These are phyloP conservation scores for Blastosporella zonata DNA, from an alignment of 1,284 basidiomycete species.

Conservation along the genomic window DNA sequence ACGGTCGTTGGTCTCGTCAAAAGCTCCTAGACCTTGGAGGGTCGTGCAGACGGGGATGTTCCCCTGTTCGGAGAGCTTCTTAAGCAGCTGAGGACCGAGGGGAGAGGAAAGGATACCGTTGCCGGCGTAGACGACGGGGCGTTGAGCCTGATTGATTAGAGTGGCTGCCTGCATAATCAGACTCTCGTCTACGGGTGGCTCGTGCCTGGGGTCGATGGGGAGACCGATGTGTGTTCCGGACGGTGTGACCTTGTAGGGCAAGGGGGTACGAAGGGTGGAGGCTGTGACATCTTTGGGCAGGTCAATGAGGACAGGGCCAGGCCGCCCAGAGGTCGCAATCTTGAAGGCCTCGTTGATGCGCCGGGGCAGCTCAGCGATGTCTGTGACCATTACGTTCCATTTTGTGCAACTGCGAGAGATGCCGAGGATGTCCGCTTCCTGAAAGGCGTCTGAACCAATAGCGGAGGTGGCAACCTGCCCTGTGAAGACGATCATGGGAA, in stretches of 20 bases:
- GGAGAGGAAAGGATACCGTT: constrained; percentile 86
- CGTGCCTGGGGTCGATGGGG: constrained; percentile 72
- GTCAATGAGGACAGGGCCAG: constrained; percentile 96
- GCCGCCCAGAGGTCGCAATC: constrained; percentile 95
- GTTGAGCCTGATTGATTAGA: constrained; percentile 90
- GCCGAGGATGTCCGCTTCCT: constrained; percentile 96
- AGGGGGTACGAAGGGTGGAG: constrained; percentile 80
- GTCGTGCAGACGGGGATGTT: constrained; percentile 98
- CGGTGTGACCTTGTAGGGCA: constrained; percentile 87
- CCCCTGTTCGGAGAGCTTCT: constrained; percentile 77
- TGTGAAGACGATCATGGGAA: constrained; percentile 93
- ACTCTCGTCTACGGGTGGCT: constrained; percentile 61
- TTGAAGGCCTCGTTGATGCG: constrained; percentile 99
- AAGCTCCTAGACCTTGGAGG: constrained; percentile 92
- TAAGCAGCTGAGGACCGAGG: constrained; percentile 82
- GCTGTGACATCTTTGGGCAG: constrained; percentile 98
- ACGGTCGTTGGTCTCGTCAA: constrained; percentile 87
- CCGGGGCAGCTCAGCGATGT: constrained; percentile 90
- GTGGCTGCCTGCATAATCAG: constrained; percentile 82
- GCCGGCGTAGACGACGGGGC: constrained; percentile 93
- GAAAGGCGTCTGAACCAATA: constrained; percentile 97
- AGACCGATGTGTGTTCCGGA: constrained; percentile 73
- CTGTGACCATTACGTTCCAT: constrained; percentile 99
- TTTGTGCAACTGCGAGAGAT: constrained; percentile 98
- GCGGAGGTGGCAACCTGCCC: constrained; percentile 98